Evolutionary conservation across 1,139 yeast species (phyloP).

Genomic region (Geotrichum aggregatum): DNA sequence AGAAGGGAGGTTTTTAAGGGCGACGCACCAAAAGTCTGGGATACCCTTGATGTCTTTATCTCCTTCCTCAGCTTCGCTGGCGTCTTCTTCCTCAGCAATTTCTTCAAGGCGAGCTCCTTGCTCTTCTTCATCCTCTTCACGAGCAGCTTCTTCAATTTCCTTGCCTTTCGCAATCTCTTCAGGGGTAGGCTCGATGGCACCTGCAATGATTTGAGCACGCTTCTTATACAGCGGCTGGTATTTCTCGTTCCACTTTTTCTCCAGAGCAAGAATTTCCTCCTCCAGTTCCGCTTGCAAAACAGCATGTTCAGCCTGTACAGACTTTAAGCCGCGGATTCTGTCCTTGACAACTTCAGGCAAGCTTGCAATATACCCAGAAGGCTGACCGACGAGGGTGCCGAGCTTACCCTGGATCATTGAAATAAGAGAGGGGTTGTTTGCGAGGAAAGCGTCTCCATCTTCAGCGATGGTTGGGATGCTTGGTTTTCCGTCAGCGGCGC

Average conservation of each 20-base stretch:
- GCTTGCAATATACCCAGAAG: slow-evolving; percentile 77
- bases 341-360: slow-evolving; percentile 73
- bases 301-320: slow-evolving; percentile 78
- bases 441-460: slow-evolving; percentile 40
- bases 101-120: slow-evolving; percentile 48
- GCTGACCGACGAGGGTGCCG: slow-evolving; percentile 77
- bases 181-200: slow-evolving; percentile 69
- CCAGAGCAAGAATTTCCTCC: slow-evolving; percentile 79
- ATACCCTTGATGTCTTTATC: slow-evolving; percentile 57
- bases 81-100: slow-evolving; percentile 34
- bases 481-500: slow-evolving; percentile 52
- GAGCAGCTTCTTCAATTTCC: slow-evolving; percentile 49
- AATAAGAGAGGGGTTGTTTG: slow-evolving; percentile 71
- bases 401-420: slow-evolving; percentile 89
- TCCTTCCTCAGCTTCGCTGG: slow-evolving; percentile 47
- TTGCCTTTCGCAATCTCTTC: slow-evolving; percentile 79
- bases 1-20: slow-evolving; percentile 79
- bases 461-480: slow-evolving; percentile 75
- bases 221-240: slow-evolving; percentile 74
- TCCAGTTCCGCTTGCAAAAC: slow-evolving; percentile 88
- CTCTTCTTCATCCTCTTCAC: slow-evolving; percentile 39
- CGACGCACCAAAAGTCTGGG: slow-evolving; percentile 96
- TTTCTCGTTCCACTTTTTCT: slow-evolving; percentile 68
- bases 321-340: slow-evolving; percentile 76
- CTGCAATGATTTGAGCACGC: slow-evolving; percentile 69